phyloP scores from a whole-genome alignment of 78 protist genomes.

The Dictyostelium brefeldianum region DNA sequence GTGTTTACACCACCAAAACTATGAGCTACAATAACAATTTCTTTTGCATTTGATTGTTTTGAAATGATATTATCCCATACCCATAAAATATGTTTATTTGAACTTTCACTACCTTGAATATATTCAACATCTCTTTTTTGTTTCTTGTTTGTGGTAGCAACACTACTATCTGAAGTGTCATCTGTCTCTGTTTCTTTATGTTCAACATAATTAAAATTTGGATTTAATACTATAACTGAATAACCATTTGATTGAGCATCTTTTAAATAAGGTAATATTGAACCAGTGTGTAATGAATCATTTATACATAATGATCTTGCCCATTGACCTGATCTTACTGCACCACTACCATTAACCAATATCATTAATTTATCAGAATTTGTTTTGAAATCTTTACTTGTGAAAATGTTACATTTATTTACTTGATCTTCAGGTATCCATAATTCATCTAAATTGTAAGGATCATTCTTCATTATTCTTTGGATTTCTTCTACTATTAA shows the following conservation, averaged over 20 bases:
- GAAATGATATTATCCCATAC: conserved; percentile 17
- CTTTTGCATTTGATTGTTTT: conserved; percentile 33
- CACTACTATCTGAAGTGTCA: not conserved
- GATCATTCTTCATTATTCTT: not conserved
- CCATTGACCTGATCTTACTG: conserved; percentile 78
- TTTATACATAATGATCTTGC: conserved; percentile 67
- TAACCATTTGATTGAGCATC: not conserved
- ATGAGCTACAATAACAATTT: conserved; percentile 74
- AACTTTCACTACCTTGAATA: conserved; percentile 48
- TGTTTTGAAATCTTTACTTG: conserved; percentile 30
- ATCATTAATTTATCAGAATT: conserved; percentile 17
- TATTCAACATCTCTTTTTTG: not conserved
- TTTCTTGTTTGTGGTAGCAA: not conserved
- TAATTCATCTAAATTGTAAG: not conserved
- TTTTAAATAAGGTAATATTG: conserved; percentile 45
- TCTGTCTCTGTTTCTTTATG: no score
- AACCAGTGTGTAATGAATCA: conserved; percentile 33
- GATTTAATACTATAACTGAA: conserved; percentile 37
- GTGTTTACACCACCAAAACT: conserved; percentile 75
- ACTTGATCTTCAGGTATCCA: not conserved
- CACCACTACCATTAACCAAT: conserved; percentile 36
- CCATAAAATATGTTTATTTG: conserved; percentile 45
- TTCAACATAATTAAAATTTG: conserved; percentile 29
- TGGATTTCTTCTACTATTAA: conserved; percentile 30
- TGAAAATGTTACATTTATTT: conserved; percentile 26